Evolutionary conservation across 805 yeast genomes (phyloP).

Genomic region (Starmera quercuum): DNA sequence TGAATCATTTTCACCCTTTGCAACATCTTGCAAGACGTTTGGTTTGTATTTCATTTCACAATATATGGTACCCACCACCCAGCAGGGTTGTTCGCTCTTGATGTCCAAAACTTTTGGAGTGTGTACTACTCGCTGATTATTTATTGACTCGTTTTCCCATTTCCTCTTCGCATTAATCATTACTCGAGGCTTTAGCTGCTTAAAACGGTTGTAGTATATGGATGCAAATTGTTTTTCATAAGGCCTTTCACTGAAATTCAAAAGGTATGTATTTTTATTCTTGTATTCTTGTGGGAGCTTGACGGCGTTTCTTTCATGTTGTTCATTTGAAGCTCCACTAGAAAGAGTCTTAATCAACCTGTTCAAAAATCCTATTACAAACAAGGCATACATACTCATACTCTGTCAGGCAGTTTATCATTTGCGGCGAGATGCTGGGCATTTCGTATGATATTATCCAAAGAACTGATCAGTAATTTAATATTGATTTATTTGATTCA

Average conservation of each 20-base stretch:
- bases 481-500: too few relatives aligned
- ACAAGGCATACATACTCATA: conserved; percentile 3
- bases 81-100: conserved; percentile 51
- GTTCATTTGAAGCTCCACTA: conserved; percentile 4
- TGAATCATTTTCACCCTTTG: conserved; percentile 39
- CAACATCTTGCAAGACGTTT: conserved; percentile 75
- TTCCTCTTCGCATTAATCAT: conserved; percentile 36
- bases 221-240: conserved; percentile 53
- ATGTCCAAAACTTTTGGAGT: conserved; percentile 56
- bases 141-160: conserved; percentile 48
- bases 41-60: conserved; percentile 82
- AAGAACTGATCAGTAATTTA: too few relatives aligned
- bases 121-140: conserved; percentile 27
- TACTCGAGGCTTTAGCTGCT: conserved; percentile 38
- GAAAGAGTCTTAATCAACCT: neutral
- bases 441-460: too few relatives aligned
- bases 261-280: conserved; percentile 4
- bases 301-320: conserved; percentile 4
- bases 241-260: conserved; percentile 27
- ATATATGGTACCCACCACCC: conserved; percentile 84
- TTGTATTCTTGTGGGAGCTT: conserved; percentile 9
- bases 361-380: neutral
- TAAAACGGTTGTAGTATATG: conserved; percentile 47
- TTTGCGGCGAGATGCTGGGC: conserved; percentile 4
- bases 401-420: conserved; percentile 4